Evolutionary conservation across 768 basidiomycete species (phyloP), one percentile per base, ranked within the genome.

Genomic region (Paxillus rubicundulus): DNA sequence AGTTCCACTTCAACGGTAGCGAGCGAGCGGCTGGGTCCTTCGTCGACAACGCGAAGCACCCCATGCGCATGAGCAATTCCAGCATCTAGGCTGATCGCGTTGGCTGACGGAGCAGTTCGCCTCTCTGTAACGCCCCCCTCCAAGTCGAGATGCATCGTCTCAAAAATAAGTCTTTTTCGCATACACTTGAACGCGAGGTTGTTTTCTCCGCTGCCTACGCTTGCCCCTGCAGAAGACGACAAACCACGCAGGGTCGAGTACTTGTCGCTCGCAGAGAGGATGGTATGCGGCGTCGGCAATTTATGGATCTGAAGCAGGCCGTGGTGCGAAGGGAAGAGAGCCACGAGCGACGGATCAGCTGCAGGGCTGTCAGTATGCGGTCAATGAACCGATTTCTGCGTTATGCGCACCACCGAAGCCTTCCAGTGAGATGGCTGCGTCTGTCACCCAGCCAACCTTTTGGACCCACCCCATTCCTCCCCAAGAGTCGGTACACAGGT

Each of bases 181-280:
- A 86, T 97, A 63, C 91, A 89, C 66, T 86, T 89, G 79, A 98
- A 99, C 12, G 89, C 93, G 8, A 99, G 78, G 62, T 98, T 98
- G 71, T 98, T 98, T 68, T 98, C 95, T 8, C 94, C 89, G n/a
- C 84, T 83, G 0, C 85, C 86, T 7, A 79, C 78, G 12, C 72
- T 73, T 3, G 73, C 72, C 33, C 66, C 71, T 16, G 77, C 72
- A 20, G 82, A 77, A 2, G 81, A 78, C 40, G 80, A 81, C 44
- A 96, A 74, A 12, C 92, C 94, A 10, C 96, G 86, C 41, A 99
- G 77, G 5, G 81, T 77, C 5, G 95, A 98, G 55, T 84, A 84
- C 59, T 82, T 86, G 60, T 93, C 87, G 52, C 92, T 92, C 0
- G 90, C 82, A 0, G 95, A 77, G 24, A 87, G 72, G 37, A 94